phyloP scores from a whole-genome alignment of 331 rosid genomes.

The Pyrus hybrid region DNA sequence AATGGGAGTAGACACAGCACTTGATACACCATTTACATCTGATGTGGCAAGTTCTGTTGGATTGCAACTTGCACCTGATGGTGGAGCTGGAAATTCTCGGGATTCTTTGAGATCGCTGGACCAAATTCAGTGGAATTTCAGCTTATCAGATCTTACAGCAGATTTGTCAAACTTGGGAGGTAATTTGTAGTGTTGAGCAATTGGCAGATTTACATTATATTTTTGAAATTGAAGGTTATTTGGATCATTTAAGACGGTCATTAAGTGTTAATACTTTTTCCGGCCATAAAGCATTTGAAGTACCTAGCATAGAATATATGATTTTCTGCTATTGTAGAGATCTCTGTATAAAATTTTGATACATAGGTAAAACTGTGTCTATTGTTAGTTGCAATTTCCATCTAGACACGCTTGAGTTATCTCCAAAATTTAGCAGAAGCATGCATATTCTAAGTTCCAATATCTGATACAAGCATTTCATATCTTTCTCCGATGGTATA shows the following conservation, averaged over 20 bases:
- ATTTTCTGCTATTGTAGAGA: background rate
- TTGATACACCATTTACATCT: conserved; percentile 83
- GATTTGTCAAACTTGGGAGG: conserved; percentile 96
- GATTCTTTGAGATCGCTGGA: conserved; percentile 64
- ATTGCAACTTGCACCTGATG: conserved; percentile 80
- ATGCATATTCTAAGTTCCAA: background rate
- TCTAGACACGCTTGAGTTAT: background rate
- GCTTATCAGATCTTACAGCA: conserved; percentile 83
- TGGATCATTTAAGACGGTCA: background rate
- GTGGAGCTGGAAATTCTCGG: conserved; percentile 67
- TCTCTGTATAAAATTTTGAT: no score
- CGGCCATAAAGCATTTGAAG: background rate
- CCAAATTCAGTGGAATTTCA: conserved; percentile 90
- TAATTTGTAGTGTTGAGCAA: conserved; percentile 17
- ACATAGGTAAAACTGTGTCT: background rate
- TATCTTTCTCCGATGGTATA: background rate
- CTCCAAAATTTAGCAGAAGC: background rate
- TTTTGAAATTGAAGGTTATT: background rate
- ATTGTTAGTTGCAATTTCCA: background rate
- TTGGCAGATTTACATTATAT: background rate
- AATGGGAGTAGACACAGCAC: conserved; percentile 75
- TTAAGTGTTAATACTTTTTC: background rate
- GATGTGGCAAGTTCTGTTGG: conserved; percentile 83
- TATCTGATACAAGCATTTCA: background rate
- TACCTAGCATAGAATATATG: background rate